Conservation (phyloP, 1,284 basidiomycete genomes). For the Lignosus rhinocerotis region DNA sequence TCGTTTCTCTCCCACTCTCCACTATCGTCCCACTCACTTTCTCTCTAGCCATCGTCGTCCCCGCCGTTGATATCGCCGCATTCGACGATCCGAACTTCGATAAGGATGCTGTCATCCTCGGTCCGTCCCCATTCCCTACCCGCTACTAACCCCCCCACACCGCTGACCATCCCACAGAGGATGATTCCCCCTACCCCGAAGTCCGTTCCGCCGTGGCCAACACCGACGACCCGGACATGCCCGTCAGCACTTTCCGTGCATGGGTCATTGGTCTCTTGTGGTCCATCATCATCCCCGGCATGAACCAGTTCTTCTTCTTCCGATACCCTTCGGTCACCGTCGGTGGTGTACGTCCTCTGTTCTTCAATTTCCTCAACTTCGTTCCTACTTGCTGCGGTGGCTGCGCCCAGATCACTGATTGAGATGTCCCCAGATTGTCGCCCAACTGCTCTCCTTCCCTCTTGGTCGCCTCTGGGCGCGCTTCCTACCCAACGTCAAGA, state of each 20-base stretch:
- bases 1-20: not conserved
- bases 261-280: conserved; percentile 63
- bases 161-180: conserved; percentile 36
- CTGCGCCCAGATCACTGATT: not conserved
- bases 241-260: conserved; percentile 59
- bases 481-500: conserved; percentile 50
- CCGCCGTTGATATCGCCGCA: conserved; percentile 32
- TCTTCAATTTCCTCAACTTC: conserved; percentile 22
- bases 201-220: conserved; percentile 78
- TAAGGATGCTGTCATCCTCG: conserved; percentile 37
- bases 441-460: conserved; percentile 62
- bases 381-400: conserved; percentile 1
- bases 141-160: not conserved
- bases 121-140: conserved; percentile 14
- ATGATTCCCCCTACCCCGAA: conserved; percentile 71
- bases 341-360: conserved; percentile 29
- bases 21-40: not conserved
- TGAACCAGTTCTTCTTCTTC: conserved; percentile 75
- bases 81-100: conserved; percentile 72
- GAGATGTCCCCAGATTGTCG: conserved; percentile 44
- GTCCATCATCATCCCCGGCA: conserved; percentile 56
- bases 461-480: conserved; percentile 57
- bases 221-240: conserved; percentile 67
- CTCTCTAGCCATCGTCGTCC: conserved; percentile 2
- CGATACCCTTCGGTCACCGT: conserved; percentile 59